Evolutionary conservation across 2,329 filamentous ascomycete genomes (phyloP), one percentile per base, ranked within the genome.

Genomic region (Colletotrichum siamense): DNA sequence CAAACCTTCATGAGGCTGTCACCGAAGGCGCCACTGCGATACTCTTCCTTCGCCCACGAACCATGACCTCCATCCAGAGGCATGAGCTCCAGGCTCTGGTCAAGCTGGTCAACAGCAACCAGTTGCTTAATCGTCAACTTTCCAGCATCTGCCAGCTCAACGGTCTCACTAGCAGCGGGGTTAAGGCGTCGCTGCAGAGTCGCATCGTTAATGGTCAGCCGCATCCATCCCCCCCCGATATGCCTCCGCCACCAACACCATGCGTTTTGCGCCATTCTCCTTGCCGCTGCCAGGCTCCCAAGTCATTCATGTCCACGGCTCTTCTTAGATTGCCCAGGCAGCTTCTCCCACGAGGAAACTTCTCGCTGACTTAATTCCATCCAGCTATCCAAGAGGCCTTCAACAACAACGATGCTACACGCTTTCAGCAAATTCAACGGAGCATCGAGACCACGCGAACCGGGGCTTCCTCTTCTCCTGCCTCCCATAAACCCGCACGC

Each of bases 171-270:
- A 94, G 95, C 77, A 95, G 94, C 32, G 97, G 97, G 24, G 94
- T 97, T 81, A 99, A 99, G 88, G 92, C 92, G 39, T 91, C 94
- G 57, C 88, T 99, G 76, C 96, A 98, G 85, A 87, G 88, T 75
- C 93, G 96, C 81, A 94, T 98, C 77, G 91, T 94, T 78, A 88
- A 91, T 75, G 91, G 97, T 99, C 89, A 85, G 95, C 92, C 70
- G 72, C 72, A 69, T 74, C 10, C 30, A 69, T 74, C 10, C n/a
- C 26, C 28, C 57, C 57, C 62, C 15, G 77, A 66, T 63, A 74
- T 75, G 57, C 32, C 10, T 52, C n/a, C 44, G n/a, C 22, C 22
- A 24, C 16, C 22, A 22, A 34, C 10, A 32, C 22, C 30, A 15
- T 64, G 22, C 62, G 64, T 73, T 57, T 61, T 73, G 69, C 57